Base-by-base conservation (phyloP, 169 alveolate species). In the Plasmodium vivax region DNA sequence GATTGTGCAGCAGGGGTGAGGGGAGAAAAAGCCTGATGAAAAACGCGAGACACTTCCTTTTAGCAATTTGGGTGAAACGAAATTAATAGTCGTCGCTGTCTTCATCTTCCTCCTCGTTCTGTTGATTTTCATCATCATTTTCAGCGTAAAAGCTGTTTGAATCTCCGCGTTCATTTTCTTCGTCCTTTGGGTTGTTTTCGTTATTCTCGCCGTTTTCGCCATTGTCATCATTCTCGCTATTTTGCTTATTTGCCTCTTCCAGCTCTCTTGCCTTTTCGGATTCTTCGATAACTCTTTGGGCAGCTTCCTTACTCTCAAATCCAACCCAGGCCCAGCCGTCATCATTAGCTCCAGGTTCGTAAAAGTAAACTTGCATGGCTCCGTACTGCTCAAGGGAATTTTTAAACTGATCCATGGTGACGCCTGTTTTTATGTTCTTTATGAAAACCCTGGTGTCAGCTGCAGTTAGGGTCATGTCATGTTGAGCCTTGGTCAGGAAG, bases 321-420 rank as follows among this genome's bases (percentile, higher is more conserved):
- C 97, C 98, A 62, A 96, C 96, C 92, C 96, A 95, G 1, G 98
- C 98, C 98, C 98, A 96, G 75, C 98, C 97, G 36, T 83, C 90
- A 93, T 96, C 95, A 71, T 93, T 73, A 58, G 51, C 68, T 91
- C 97, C 83, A 56, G 95, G 94, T 83, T 95, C 97, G 73, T 94
- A 96, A 6, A 94, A 84, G 92, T 96, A 96, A 16, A 96, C 96
- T 85, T 96, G 97, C 56, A 96, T 82, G 80, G 95, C 95, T 19
- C 98, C 98, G 73, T 83, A 94, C 75, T 93, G 72, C 80, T 95
- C 94, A 45, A 95, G 74, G 72, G 95, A 82, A 43, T 92, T 77
- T 36, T 84, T 94, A 72, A 96, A 87, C 75, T 94, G 79, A 7
- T 77, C 95, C 94, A 85, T 51, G 14, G 93, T 85, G 45, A 93